These are phyloP conservation scores for Pluteus cervinus DNA, from an alignment of 768 basidiomycete species.

Conservation along the genomic window DNA sequence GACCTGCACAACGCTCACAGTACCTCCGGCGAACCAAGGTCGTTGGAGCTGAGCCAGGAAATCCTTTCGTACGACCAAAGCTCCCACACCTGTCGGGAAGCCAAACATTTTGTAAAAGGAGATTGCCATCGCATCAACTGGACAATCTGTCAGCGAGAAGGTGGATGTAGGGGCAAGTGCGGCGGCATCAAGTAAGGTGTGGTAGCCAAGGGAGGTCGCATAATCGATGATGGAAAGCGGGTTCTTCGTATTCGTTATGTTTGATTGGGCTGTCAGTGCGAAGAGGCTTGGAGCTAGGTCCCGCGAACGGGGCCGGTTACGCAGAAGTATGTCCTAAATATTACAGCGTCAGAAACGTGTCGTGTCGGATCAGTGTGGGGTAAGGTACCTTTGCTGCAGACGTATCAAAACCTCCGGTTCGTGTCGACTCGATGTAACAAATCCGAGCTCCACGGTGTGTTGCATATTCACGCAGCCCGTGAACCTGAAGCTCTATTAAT, in stretches of 20 bases:
- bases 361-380: constrained; percentile 9
- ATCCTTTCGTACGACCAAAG: constrained; percentile 65
- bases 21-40: constrained; percentile 85
- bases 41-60: constrained; percentile 56
- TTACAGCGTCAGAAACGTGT: constrained; percentile 15
- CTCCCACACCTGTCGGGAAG: constrained; percentile 81
- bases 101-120: constrained; percentile 93
- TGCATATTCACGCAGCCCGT: constrained; percentile 76
- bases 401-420: constrained; percentile 58
- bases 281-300: constrained; percentile 54
- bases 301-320: constrained; percentile 38
- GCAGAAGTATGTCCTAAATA: constrained; percentile 48
- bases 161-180: constrained; percentile 70
- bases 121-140: constrained; percentile 77
- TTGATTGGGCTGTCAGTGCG: constrained; percentile 76
- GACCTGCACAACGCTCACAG: constrained; percentile 78
- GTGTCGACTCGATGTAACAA: constrained; percentile 59
- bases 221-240: constrained; percentile 57
- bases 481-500: constrained; percentile 26
- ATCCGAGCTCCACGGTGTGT: constrained; percentile 45
- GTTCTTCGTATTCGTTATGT: constrained; percentile 72
- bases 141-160: constrained; percentile 57
- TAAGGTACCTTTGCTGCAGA: constrained; percentile 52
- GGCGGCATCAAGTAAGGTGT: constrained; percentile 76
- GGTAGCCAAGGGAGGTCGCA: constrained; percentile 65